Evolutionary conservation across 768 basidiomycete genomes (phyloP).

Genomic region (Pleurotus pulmonarius): DNA sequence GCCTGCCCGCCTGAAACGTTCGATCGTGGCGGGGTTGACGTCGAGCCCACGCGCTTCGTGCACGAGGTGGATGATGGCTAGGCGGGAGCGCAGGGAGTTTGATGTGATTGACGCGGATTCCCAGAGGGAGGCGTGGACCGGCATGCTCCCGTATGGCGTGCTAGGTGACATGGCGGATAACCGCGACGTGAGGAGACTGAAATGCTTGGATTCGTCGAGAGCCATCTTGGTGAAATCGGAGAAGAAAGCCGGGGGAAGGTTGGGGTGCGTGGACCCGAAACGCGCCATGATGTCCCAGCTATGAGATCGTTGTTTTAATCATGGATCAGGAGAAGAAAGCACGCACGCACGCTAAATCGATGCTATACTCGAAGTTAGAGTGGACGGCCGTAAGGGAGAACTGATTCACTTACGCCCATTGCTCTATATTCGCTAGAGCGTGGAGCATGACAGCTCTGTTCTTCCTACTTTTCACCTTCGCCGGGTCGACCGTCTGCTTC

Average conservation of each 20-base stretch:
- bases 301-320: background rate
- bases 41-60: conserved; percentile 84
- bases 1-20: conserved; percentile 61
- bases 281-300: conserved; percentile 86
- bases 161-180: conserved; percentile 57
- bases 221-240: conserved; percentile 83
- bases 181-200: conserved; percentile 60
- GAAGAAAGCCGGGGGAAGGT: conserved; percentile 73
- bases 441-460: conserved; percentile 75
- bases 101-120: conserved; percentile 70
- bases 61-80: conserved; percentile 83
- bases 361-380: conserved; percentile 30
- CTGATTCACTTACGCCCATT: conserved; percentile 69
- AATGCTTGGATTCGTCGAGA: conserved; percentile 84
- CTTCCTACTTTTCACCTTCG: conserved; percentile 54
- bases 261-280: conserved; percentile 56
- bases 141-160: conserved; percentile 69
- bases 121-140: conserved; percentile 80
- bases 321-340: too few species aligned
- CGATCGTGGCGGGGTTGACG: conserved; percentile 79
- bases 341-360: conserved; percentile 64
- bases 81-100: conserved; percentile 61
- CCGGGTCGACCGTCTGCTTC: conserved; percentile 51
- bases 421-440: conserved; percentile 82
- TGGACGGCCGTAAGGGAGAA: background rate